A percentile compares a stretch with the other conserved stretches of the same genome.
phyloP scores from a whole-genome alignment of 208 protist species.

The Endotrypanum monterogeii region DNA sequence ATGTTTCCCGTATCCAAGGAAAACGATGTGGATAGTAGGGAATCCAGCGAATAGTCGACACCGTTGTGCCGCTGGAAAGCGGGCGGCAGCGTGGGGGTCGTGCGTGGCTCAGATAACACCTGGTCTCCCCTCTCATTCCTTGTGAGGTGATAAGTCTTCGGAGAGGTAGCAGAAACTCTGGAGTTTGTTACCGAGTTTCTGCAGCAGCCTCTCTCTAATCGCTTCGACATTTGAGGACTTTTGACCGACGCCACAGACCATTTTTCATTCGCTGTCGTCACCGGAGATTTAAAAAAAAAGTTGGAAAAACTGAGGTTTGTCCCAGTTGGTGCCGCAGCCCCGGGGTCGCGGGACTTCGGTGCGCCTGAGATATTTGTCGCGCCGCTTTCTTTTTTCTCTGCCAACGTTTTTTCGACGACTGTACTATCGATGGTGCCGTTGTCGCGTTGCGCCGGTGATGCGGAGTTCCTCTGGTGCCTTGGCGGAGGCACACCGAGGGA shows the following conservation, averaged over 20 bases:
- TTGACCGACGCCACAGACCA: too few species aligned
- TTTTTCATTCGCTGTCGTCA: background rate
- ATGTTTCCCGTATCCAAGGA: conserved; percentile 20
- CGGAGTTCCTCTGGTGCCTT: background rate
- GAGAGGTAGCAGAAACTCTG: too few species aligned
- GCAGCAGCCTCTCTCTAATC: too few species aligned
- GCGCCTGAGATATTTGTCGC: background rate
- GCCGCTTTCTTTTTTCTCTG: background rate
- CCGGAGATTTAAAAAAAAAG: background rate
- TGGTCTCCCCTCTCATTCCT: conserved; percentile 1
- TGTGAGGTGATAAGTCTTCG: background rate
- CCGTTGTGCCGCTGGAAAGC: conserved; percentile 8
- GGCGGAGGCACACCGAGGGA: background rate
- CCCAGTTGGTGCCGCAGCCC: background rate
- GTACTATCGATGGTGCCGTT: conserved; percentile 1
- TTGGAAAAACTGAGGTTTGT: background rate
- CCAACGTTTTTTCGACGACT: background rate
- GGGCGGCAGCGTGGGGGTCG: background rate
- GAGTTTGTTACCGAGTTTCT: too few species aligned
- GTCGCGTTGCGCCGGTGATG: background rate
- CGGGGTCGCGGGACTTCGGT: background rate
- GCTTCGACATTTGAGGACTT: background rate
- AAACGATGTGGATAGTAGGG: conserved; percentile 1
- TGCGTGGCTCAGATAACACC: background rate
- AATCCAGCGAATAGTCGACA: conserved; percentile 12